These are phyloP conservation scores for Mrakia frigida DNA, from an alignment of 768 basidiomycete species.

Conservation along the genomic window DNA sequence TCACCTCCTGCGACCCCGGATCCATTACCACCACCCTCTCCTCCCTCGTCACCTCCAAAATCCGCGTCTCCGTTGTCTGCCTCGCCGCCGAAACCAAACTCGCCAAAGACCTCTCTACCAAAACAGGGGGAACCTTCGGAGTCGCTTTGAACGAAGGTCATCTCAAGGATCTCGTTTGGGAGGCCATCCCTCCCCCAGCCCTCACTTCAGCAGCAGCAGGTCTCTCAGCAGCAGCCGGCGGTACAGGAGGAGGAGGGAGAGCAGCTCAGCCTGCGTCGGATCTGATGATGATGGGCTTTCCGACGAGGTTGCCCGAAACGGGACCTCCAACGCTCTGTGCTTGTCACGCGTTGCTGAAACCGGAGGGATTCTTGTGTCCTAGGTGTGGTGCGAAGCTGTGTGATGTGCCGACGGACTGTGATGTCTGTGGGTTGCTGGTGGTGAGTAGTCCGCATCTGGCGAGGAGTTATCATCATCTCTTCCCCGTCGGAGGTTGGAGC, in stretches of 20 bases:
- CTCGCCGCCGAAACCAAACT: slow-evolving; percentile 98
- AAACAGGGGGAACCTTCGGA: slow-evolving; percentile 83
- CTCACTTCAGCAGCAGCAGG: slow-evolving; percentile 34
- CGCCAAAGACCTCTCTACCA: slow-evolving; percentile 82
- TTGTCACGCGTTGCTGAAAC: slow-evolving; percentile 87
- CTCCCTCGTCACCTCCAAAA: slow-evolving; percentile 71
- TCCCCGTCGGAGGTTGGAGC: slow-evolving; percentile 82
- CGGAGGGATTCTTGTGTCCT: slow-evolving; percentile 91
- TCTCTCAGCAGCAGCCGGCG: slow-evolving; percentile 26
- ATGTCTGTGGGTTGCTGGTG: slow-evolving; percentile 94
- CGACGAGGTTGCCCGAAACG: slow-evolving; percentile 77
- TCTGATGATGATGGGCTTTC: slow-evolving; percentile 99
- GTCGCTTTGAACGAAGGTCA: slow-evolving; percentile 99
- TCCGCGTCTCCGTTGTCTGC: slow-evolving; percentile 87
- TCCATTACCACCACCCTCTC: slow-evolving; percentile 93
- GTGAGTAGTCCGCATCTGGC: slow-evolving; percentile 97
- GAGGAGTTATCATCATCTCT: slow-evolving; percentile 88
- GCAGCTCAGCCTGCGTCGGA: slow-evolving; percentile 47
- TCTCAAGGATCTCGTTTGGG: slow-evolving; percentile 91
- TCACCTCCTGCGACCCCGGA: slow-evolving; percentile 94
- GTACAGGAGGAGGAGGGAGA: not conserved
- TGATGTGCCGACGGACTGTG: slow-evolving; percentile 97
- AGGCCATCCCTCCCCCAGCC: slow-evolving; percentile 89
- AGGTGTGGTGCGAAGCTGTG: slow-evolving; percentile 88
- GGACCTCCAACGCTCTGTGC: slow-evolving; percentile 80